Conservation (phyloP, 1,284 basidiomycete genomes). For the Ustilago sp. region DNA sequence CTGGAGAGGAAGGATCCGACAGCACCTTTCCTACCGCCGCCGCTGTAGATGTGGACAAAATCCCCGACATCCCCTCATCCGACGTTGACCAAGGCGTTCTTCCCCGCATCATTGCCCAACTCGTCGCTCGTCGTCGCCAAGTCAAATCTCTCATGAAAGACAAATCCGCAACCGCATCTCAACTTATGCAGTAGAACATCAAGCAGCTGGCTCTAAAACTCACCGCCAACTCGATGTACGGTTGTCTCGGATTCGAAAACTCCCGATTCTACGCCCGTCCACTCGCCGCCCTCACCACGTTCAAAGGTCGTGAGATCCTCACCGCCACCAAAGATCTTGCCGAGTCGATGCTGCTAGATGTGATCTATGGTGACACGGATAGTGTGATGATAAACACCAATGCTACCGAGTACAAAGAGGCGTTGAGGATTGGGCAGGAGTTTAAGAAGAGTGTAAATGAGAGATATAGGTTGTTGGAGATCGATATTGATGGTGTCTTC, state of each 20-base stretch:
- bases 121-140: slow-evolving; percentile 87
- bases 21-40: slow-evolving; percentile 26
- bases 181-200: slow-evolving; percentile 91
- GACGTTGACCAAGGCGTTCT: slow-evolving; percentile 86
- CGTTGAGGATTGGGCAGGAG: slow-evolving; percentile 87
- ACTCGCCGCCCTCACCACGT: slow-evolving; percentile 94
- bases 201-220: slow-evolving; percentile 97
- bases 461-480: slow-evolving; percentile 92
- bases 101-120: slow-evolving; percentile 92
- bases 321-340: slow-evolving; percentile 93
- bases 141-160: slow-evolving; percentile 98
- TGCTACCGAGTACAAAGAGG: slow-evolving; percentile 85
- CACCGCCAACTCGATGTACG: slow-evolving; percentile 99
- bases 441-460: slow-evolving; percentile 98
- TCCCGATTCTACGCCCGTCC: slow-evolving; percentile 97
- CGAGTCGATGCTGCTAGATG: slow-evolving; percentile 88
- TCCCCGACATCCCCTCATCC: slow-evolving; percentile 85
- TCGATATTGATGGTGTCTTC: slow-evolving; percentile 95
- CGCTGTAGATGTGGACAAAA: slow-evolving; percentile 73
- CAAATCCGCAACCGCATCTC: slow-evolving; percentile 79
- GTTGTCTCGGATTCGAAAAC: slow-evolving; percentile 97
- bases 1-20: slow-evolving; percentile 22
- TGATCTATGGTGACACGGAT: slow-evolving; percentile 98
- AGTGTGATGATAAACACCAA: slow-evolving; percentile 99
- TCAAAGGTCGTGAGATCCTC: slow-evolving; percentile 96